Base-by-base conservation (phyloP, 768 basidiomycete species). In the Mycena pura region DNA sequence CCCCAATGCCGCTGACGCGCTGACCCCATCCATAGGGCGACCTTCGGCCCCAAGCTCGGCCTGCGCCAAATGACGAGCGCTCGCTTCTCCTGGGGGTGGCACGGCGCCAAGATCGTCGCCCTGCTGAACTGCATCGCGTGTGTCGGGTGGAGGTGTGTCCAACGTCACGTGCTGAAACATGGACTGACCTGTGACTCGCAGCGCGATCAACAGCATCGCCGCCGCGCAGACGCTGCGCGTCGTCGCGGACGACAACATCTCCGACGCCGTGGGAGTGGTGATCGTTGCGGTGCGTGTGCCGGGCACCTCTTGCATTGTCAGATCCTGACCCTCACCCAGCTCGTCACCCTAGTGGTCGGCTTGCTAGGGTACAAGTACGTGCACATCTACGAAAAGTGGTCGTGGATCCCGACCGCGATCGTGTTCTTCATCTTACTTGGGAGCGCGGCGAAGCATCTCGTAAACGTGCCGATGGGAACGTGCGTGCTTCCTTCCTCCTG, bases 401-500 rank as follows among this genome's bases (percentile, higher is more conserved):
- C 77, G 8, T 80, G 77, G 70, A 75, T 80, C 54, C 78, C 80
- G 34, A 74, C 77, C 28, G 73, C 74, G 47, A 73, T 80, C 65
- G 75, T 74, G 53, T 76, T 78, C 71, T 57, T 77, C 63, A 71
- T 77, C 48, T 38, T 67, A 41, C 63, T 73, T 11, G 78, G 78
- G 17, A 64, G 85, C 34, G 78, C 84, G 4, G 86, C 82, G 0
- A 81, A 84, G 63, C 73, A 86, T 40, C 74, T 88, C 21, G 60
- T 62, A 0, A 65, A 65, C 29, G 64, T 62, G 60, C 64, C 60
- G 15, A 62, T 59, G 64, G 64, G 53, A 49, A 60, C 43, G 63
- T 64, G 50, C 21, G 63, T 63, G 31, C 5, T 7, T 19, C 11
- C 29, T 3, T 3, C 17, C 48, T 1, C 29, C 4, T 22, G 13